phyloP scores from a whole-genome alignment of 345 rosid genomes.

The Euphorbia pulcherrima region DNA sequence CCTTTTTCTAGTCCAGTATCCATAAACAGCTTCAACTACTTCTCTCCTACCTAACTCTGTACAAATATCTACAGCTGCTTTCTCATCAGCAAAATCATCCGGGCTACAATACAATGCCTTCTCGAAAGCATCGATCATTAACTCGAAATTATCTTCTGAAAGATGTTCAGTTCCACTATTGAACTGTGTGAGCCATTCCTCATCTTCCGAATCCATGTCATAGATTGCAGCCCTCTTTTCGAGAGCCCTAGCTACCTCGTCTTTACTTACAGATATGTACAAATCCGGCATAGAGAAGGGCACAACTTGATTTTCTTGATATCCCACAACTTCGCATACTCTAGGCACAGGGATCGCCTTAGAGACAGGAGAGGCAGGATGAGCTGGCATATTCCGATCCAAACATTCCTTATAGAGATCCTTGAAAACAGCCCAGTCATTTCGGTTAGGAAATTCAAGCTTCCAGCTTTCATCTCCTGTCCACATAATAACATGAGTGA shows the following conservation, averaged over 20 bases:
- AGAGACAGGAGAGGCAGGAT: no score
- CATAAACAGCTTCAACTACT: conserved; percentile 62
- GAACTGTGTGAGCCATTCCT: conserved; percentile 66
- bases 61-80: conserved; percentile 42
- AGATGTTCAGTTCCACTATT: conserved; percentile 46
- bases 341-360: conserved; percentile 85
- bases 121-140: conserved; percentile 85
- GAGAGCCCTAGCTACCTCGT: conserved; percentile 83
- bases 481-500: conserved; percentile 70
- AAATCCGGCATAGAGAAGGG: conserved; percentile 50
- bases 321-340: conserved; percentile 57
- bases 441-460: conserved; percentile 67
- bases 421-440: conserved; percentile 77
- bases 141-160: conserved; percentile 64
- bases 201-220: conserved; percentile 96
- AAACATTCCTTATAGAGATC: conserved; percentile 78
- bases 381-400: conserved; percentile 54
- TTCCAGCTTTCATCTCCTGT: conserved; percentile 68
- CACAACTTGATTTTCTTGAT: conserved; percentile 27
- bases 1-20: conserved; percentile 70
- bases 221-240: conserved; percentile 56
- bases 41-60: conserved; percentile 50
- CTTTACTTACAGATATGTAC: conserved; percentile 51
- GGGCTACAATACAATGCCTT: conserved; percentile 56
- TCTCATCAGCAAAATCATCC: conserved; percentile 50